These are phyloP conservation scores for Medicago lupulina DNA, from an alignment of 306 rosid species.

Conservation along the genomic window DNA sequence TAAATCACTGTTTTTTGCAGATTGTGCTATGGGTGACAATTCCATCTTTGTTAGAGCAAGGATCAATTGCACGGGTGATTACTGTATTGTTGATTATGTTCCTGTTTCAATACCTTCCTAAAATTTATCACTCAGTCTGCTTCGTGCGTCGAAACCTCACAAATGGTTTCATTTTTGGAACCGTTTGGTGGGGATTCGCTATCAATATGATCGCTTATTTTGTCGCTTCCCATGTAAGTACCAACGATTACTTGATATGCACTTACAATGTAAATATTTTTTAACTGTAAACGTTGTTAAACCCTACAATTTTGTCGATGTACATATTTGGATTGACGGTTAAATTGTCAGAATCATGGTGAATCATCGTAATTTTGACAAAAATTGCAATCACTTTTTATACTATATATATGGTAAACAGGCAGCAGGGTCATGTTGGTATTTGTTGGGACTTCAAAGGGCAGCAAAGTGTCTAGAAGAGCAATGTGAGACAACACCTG, in stretches of 20 bases:
- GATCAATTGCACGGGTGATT: slow-evolving; percentile 69
- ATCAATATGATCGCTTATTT: slow-evolving; percentile 92
- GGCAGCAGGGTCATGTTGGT: slow-evolving; percentile 99
- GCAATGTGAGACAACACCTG: slow-evolving; percentile 58
- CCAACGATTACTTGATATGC: too few relatives aligned
- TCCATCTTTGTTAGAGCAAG: slow-evolving; percentile 70
- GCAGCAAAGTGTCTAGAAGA: slow-evolving; percentile 71
- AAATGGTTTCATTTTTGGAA: slow-evolving; percentile 85
- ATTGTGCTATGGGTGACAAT: slow-evolving; percentile 78
- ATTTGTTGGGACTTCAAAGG: slow-evolving; percentile 86
- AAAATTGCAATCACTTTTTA: neutral
- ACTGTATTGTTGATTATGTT: slow-evolving; percentile 75
- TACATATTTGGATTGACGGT: too few relatives aligned
- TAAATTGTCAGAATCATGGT: too few relatives aligned
- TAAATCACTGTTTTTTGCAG: slow-evolving; percentile 47
- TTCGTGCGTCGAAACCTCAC: slow-evolving; percentile 75
- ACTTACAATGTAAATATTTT: too few relatives aligned
- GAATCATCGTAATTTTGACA: too few relatives aligned
- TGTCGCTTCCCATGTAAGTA: slow-evolving; percentile 94
- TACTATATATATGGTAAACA: slow-evolving; percentile 21
- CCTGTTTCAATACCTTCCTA: slow-evolving; percentile 86
- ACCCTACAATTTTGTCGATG: too few relatives aligned
- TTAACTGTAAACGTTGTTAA: too few relatives aligned
- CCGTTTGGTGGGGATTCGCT: slow-evolving; percentile 98
- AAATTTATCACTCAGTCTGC: slow-evolving; percentile 81